Percentiles rank a stretch among this genome's conserved stretches.
Conservation (phyloP, 352 stramenopile genomes). For the Phytophthora pini region DNA sequence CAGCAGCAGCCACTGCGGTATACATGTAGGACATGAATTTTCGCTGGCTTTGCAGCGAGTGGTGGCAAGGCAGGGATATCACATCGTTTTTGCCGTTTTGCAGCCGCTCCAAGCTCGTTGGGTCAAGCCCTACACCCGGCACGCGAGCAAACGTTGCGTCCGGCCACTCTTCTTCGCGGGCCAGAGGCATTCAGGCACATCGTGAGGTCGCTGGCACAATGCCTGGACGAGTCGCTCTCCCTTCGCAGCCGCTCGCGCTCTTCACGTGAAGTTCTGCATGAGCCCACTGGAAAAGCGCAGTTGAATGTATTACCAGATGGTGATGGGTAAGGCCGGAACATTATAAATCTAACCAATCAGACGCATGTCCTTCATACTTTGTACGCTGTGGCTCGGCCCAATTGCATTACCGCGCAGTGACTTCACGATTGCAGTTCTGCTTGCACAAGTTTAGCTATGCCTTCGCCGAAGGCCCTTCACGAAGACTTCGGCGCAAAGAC, state of each 20-base stretch:
- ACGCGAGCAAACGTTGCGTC: not conserved
- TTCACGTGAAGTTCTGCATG: not conserved
- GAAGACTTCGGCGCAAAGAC: no score
- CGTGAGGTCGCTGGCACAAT: not conserved
- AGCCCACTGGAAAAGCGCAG: no score
- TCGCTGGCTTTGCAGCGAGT: not conserved
- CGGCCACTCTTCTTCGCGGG: not conserved
- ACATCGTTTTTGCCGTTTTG: not conserved
- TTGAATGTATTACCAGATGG: not conserved
- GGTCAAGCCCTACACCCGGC: no score
- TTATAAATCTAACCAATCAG: not conserved
- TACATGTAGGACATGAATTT: not conserved
- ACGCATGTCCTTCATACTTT: not conserved
- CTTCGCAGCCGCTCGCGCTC: slow-evolving; percentile 2
- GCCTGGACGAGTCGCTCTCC: not conserved
- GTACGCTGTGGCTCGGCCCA: not conserved
- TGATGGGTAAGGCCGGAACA: slow-evolving; percentile 3
- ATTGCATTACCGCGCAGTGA: not conserved
- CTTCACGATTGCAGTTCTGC: no score
- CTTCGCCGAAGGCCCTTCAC: no score
- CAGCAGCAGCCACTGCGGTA: not conserved
- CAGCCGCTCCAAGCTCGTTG: no score
- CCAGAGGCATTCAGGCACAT: not conserved
- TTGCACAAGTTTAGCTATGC: no score
- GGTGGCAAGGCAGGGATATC: not conserved